These are phyloP conservation scores for Lantana camara DNA, from an alignment of 257 asterid species.

Conservation along the genomic window DNA sequence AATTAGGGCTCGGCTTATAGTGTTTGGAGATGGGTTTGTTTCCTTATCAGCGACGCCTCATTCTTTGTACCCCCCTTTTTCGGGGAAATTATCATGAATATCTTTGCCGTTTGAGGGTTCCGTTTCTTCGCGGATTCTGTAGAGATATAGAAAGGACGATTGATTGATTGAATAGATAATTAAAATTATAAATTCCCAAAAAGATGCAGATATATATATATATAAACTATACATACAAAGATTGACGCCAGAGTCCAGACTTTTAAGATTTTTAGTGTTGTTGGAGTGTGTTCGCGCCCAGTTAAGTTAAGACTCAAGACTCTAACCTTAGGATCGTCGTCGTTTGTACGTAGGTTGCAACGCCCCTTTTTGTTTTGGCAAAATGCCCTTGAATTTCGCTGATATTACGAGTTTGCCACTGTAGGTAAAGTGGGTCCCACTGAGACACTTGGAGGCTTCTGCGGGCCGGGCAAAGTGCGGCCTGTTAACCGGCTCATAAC, in stretches of 20 bases:
- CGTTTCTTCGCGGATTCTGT: conserved; percentile 21
- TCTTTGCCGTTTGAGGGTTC: conserved; percentile 26
- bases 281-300: conserved; percentile 36
- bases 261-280: conserved; percentile 5
- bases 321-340: conserved; percentile 27
- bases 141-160: too few relatives aligned
- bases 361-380: not conserved
- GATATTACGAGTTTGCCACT: conserved; percentile 17
- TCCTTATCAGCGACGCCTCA: conserved; percentile 29
- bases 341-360: conserved; percentile 18
- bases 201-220: conserved; percentile 4
- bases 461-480: not conserved
- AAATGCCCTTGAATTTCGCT: conserved; percentile 16
- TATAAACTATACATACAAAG: not conserved
- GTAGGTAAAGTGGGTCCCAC: not conserved
- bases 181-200: too few relatives aligned
- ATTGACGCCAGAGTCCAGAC: conserved; percentile 2
- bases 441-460: too few relatives aligned
- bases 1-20: conserved; percentile 28
- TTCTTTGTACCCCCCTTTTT: not conserved
- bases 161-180: too few relatives aligned
- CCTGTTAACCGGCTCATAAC: not conserved
- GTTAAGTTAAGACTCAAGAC: not conserved
- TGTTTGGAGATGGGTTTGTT: conserved; percentile 14
- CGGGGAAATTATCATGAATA: not conserved